Evolutionary conservation across 2,329 filamentous ascomycete species (phyloP), one percentile per base, ranked within the genome.

Genomic region (Nakataea oryzae): DNA sequence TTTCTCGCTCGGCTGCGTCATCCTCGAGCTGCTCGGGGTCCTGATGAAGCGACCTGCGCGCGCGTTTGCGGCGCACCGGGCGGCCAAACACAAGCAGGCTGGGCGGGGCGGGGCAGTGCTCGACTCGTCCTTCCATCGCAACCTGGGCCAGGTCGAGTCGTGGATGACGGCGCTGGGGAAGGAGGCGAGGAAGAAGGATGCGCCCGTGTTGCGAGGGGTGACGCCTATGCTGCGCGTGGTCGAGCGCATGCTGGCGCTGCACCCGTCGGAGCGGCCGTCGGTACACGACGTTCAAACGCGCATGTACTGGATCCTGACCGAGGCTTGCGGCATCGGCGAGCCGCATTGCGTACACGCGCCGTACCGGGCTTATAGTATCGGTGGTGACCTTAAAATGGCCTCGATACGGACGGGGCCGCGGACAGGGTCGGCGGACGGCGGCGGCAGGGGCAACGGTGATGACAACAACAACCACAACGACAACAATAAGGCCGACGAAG

Each of bases 81-180:
- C 84, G 1, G 81, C 83, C 3, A 87, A 86, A 69, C 85, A 88
- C 70, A 86, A 86, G 69, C 81, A 75, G 54, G 72, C 79, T 17
- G 80, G 81, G 0, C 75, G 82, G 28, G 84, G 84, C 32, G 85
- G 84, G 14, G 85, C 84, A 7, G 81, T 87, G 1, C 79, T 81
- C 9, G 88, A 91, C 72, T 81, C 86, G 0, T 89, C 86, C 0
- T 92, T 89, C 71, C 88, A 91, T 72, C 82, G 83, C 65, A 90
- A 91, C 67, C 76, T 88, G 1, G 80, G 83, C 21, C 87, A 89
- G 71, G 80, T 91, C 2, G 83, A 88, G 65, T 78, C 78, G 17
- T 92, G 89, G 89, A 87, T 90, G 76, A 75, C 76, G 1, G 74
- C 73, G 2, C 74, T 90, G 5, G 82, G 83, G 34, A 83, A 83